Base-by-base conservation (phyloP, 192 early-diverging fungal species). In the Coemansia sp. region DNA sequence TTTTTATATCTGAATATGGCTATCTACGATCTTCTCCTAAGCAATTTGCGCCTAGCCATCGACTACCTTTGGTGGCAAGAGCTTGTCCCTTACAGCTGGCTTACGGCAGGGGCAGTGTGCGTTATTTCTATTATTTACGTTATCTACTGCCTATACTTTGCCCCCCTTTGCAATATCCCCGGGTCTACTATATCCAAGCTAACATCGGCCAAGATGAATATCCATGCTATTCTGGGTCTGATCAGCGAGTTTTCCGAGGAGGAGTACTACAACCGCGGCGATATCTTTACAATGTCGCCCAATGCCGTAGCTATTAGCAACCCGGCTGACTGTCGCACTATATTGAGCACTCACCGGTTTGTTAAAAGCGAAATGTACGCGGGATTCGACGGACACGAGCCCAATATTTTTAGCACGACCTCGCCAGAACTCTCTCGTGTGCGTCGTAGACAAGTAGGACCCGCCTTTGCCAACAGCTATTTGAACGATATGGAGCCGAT, bases 191-290 rank as follows among this genome's bases (percentile, higher is more conserved):
- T 63, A 9, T 68, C 68, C 20, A 52, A 62, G 61, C 20, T 74
- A 10, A 60, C 69, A 13, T 22, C 24, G 29, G 39, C 55, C 43
- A 53, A 20, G 15, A 64, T 57, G 43, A 61, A 60, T 29, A 20
- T 71, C 38, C 11, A 66, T 13, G 46, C 70, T 3, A 15, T 69
- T 1, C 27, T 60, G 20, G 73, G 72, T 9, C 16, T n/a, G 11
- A 33, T 79, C n/a, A 44, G 49, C 20, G 65, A 82, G 11, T 44
- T 62, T 1, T 68, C 58, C 46, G 44, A 71, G 20, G 47, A 29
- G 5, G 62, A 73, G 50, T 69, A 77, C 66, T 70, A 72, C 49
- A 39, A 29, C n/a, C 75, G 80, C 63, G 78, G 83, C 53, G 68
- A 80, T 52, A 73, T 85, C 24, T 75, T 71, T 60, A 55, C 62